Conservation (phyloP, 257 asterid genomes). For the Prunella vulgaris region DNA sequence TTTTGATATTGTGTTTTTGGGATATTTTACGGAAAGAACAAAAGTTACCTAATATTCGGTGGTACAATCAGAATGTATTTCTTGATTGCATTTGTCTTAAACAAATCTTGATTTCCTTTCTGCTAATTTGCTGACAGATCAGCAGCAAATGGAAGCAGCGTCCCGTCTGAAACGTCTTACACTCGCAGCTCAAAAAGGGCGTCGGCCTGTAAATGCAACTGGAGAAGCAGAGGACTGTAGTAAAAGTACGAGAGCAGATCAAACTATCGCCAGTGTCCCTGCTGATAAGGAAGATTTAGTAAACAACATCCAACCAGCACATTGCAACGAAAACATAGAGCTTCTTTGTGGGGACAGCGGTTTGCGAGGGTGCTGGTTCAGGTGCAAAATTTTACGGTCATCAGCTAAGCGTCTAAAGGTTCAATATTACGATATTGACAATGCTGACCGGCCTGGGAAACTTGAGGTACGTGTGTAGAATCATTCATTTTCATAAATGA, state of each 20-base stretch:
- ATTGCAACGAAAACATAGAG: too few species aligned
- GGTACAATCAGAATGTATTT: not conserved
- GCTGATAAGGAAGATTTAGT: too few species aligned
- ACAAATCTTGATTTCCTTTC: not conserved
- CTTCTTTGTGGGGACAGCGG: conserved; percentile 61
- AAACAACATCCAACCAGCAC: too few species aligned
- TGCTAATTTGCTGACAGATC: not conserved
- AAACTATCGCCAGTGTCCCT: too few species aligned
- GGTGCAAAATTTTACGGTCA: conserved; percentile 43
- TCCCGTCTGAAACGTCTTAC: not conserved
- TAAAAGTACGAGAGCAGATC: not conserved
- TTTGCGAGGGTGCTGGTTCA: conserved; percentile 63
- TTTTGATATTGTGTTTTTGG: not conserved
- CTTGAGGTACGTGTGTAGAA: conserved; percentile 37
- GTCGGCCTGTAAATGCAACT: not conserved
- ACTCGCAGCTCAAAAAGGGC: not conserved
- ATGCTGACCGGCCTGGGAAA: conserved; percentile 30
- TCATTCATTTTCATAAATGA: not conserved
- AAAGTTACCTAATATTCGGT: too few species aligned
- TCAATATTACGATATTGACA: conserved; percentile 41
- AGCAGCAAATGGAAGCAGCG: not conserved
- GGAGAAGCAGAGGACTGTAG: not conserved
- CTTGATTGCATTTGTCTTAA: not conserved
- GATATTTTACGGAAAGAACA: too few species aligned
- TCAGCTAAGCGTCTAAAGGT: conserved; percentile 31